Evolutionary conservation across 2,329 filamentous ascomycete genomes (phyloP).

Genomic region (Trichoderma harzianum): DNA sequence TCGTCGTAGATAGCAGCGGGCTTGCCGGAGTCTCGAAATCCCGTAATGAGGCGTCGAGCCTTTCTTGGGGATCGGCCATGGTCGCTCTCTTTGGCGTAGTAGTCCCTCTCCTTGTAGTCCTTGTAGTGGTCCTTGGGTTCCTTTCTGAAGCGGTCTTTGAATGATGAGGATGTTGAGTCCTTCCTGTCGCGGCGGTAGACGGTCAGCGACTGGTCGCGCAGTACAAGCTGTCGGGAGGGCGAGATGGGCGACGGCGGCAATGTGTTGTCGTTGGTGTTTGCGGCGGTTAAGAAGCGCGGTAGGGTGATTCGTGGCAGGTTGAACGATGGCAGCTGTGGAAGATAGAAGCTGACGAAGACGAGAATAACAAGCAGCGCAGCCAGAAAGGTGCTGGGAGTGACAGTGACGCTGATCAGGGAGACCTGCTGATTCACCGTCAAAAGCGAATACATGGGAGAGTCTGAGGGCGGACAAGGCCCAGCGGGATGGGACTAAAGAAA

Average conservation of each 20-base stretch:
- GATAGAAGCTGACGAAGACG: constrained; percentile 50
- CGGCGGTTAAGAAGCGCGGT: constrained; percentile 23
- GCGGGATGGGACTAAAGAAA: constrained; percentile 14
- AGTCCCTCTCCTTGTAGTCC: constrained; percentile 13
- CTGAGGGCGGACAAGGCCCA: constrained; percentile 16
- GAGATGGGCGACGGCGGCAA: constrained; percentile 21
- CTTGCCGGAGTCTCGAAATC: constrained; percentile 52
- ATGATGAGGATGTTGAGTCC: neutral
- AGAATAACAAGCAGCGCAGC: constrained; percentile 48
- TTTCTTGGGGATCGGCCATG: constrained; percentile 37
- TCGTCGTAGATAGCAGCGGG: constrained; percentile 28
- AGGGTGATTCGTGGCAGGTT: constrained; percentile 37
- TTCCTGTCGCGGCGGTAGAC: constrained; percentile 30
- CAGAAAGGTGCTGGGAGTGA: constrained; percentile 57
- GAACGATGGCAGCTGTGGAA: constrained; percentile 34
- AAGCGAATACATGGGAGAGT: constrained; percentile 53
- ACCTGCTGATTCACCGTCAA: constrained; percentile 61
- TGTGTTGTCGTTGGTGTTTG: constrained; percentile 26
- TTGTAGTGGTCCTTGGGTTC: constrained; percentile 16
- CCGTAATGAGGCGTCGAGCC: constrained; percentile 51
- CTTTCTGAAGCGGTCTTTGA: constrained; percentile 1
- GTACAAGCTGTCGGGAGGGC: constrained; percentile 27
- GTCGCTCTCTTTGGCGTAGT: constrained; percentile 15
- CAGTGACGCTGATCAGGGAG: constrained; percentile 56
- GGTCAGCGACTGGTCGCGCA: constrained; percentile 34